Percentiles rank a stretch among this genome's conserved stretches.
These are phyloP conservation scores for Fraxinus floribunda DNA, from an alignment of 305 asterid genomes.

Conservation along the genomic window DNA sequence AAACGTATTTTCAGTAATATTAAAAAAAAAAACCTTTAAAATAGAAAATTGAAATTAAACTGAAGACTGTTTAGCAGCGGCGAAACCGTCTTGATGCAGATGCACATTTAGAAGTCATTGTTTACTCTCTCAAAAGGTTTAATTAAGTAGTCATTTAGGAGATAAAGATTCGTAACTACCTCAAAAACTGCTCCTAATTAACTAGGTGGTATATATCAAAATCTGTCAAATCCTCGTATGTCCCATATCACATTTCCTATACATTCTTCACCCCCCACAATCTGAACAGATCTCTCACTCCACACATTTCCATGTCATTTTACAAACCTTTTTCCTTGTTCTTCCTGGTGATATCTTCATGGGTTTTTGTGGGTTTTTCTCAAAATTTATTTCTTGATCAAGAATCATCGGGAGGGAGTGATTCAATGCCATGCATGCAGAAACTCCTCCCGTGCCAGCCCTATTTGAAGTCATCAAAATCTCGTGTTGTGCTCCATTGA, in stretches of 20 bases:
- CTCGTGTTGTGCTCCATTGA: constrained; percentile 46
- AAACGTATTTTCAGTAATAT: no score
- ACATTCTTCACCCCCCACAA: background rate
- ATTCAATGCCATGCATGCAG: constrained; percentile 32
- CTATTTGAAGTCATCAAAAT: constrained; percentile 21
- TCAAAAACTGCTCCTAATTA: constrained; percentile 2
- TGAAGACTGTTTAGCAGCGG: no score
- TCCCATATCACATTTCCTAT: background rate
- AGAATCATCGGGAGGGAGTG: background rate
- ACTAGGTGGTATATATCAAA: constrained; percentile 1
- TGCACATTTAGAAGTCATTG: no score
- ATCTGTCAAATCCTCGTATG: background rate
- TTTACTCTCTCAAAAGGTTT: no score
- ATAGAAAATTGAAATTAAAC: no score
- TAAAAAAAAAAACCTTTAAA: no score
- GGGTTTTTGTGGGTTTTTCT: constrained; percentile 14
- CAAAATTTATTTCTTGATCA: background rate
- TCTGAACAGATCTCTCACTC: background rate
- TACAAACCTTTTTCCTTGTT: constrained; percentile 2
- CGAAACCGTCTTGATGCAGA: no score
- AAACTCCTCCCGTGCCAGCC: constrained; percentile 43
- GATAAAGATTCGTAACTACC: constrained; percentile 20
- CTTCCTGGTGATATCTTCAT: constrained; percentile 16
- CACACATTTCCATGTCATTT: constrained; percentile 12
- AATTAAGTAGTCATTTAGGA: background rate